Percentiles rank a stretch among this genome's conserved stretches.
Conservation (phyloP, 495 filamentous ascomycete species). For the Annulohypoxylon maeteangense region DNA sequence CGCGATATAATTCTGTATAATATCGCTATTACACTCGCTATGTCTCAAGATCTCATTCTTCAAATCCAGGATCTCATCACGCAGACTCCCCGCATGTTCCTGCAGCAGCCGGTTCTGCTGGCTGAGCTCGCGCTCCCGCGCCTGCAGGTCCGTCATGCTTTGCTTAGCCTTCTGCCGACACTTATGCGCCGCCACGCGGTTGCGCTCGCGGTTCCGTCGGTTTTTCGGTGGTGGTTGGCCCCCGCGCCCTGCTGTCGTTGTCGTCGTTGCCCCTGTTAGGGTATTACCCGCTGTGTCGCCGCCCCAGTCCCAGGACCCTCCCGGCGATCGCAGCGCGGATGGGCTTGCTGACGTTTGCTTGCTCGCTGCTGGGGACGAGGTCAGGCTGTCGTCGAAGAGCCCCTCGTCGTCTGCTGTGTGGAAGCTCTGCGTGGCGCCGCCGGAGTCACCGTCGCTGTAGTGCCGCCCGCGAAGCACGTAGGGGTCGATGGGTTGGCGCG, state of each 20-base stretch:
- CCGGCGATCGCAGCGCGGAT: not conserved
- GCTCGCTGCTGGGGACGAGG: not conserved
- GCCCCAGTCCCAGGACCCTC: not conserved
- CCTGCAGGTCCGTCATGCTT: conserved; percentile 59
- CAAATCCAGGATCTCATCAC: conserved; percentile 60
- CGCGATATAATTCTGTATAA: conserved; percentile 62
- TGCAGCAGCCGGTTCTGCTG: conserved; percentile 39
- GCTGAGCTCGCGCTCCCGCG: conserved; percentile 41
- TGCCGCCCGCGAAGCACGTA: not conserved
- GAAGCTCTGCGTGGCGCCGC: not conserved
- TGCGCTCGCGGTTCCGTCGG: conserved; percentile 61
- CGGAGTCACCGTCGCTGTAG: not conserved
- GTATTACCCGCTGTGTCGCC: not conserved
- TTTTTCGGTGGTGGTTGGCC: not conserved
- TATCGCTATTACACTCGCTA: conserved; percentile 60
- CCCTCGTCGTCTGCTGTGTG: not conserved
- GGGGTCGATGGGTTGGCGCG: not conserved
- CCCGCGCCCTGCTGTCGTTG: not conserved
- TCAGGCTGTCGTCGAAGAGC: not conserved
- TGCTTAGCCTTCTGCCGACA: conserved; percentile 77
- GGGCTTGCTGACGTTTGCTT: not conserved
- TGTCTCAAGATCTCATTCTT: conserved; percentile 67
- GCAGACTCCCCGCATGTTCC: conserved; percentile 48
- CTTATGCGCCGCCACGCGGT: conserved; percentile 74
- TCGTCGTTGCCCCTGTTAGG: not conserved